Evolutionary conservation across 2,329 filamentous ascomycete genomes (phyloP).

Genomic region (Fusarium haematococcum): DNA sequence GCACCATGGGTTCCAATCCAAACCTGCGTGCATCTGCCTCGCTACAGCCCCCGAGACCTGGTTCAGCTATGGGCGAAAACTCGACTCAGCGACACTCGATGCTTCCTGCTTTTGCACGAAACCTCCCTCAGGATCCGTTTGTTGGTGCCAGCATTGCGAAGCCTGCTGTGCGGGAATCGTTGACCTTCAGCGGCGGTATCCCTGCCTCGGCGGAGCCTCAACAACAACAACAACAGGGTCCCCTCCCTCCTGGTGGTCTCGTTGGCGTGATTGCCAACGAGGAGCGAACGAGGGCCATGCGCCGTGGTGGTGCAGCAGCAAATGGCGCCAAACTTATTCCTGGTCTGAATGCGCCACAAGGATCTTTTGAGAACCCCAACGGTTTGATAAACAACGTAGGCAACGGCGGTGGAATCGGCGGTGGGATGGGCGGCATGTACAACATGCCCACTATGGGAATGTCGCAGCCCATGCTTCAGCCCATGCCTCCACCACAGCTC

Average conservation of each 20-base stretch:
- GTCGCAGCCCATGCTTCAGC: conserved; percentile 42
- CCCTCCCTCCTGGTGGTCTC: conserved; percentile 77
- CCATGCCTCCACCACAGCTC: conserved; percentile 60
- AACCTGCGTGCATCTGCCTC: conserved; percentile 72
- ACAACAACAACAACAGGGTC: conserved; percentile 34
- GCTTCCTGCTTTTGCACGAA: conserved; percentile 85
- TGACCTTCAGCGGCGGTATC: conserved; percentile 74
- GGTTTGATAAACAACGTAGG: conserved; percentile 55
- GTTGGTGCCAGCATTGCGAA: conserved; percentile 82
- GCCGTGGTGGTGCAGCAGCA: conserved; percentile 81
- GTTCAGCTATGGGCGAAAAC: conserved; percentile 67
- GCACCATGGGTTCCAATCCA: conserved; percentile 74
- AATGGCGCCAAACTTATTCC: conserved; percentile 60
- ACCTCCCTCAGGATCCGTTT: conserved; percentile 87
- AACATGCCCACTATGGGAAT: conserved; percentile 47
- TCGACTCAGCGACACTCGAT: conserved; percentile 53
- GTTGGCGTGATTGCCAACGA: conserved; percentile 90
- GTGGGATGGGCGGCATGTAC: conserved; percentile 46
- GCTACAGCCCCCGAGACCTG: conserved; percentile 59
- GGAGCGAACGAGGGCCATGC: conserved; percentile 81
- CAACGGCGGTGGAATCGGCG: conserved; percentile 40
- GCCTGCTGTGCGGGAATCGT: conserved; percentile 77
- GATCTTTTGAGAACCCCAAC: conserved; percentile 60
- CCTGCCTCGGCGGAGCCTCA: conserved; percentile 53
- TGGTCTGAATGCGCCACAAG: conserved; percentile 52